These are phyloP conservation scores for Septoria petroselini DNA, from an alignment of 2,329 filamentous ascomycete species.

Conservation along the genomic window DNA sequence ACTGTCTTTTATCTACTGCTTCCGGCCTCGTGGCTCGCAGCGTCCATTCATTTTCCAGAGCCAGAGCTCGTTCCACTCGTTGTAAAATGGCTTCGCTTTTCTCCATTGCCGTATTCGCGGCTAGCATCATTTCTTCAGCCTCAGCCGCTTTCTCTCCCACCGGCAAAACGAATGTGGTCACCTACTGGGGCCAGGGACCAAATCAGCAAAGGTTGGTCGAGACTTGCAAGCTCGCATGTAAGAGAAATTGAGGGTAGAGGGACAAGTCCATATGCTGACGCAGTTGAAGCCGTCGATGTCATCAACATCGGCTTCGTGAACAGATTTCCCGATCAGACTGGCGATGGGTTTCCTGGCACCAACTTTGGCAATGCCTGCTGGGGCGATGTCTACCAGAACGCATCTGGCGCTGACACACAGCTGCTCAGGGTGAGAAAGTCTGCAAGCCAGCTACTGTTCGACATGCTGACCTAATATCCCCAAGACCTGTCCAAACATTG, in stretches of 20 bases:
- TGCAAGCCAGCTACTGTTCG: too few species aligned
- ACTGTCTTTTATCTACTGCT: not conserved
- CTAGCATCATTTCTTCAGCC: slow-evolving; percentile 31
- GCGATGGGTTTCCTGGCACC: slow-evolving; percentile 49
- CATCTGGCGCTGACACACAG: slow-evolving; percentile 16
- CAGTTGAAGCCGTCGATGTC: slow-evolving; percentile 51
- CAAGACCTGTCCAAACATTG: slow-evolving; percentile 32
- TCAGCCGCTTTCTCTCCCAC: slow-evolving; percentile 44
- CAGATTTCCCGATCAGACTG: slow-evolving; percentile 48
- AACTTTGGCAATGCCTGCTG: slow-evolving; percentile 48
- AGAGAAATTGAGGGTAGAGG: not conserved
- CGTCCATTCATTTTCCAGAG: slow-evolving; percentile 18
- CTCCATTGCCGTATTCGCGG: slow-evolving; percentile 8
- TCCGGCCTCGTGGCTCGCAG: slow-evolving; percentile 13
- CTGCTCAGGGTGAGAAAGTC: too few species aligned
- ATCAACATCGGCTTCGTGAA: slow-evolving; percentile 58
- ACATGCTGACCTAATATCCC: too few species aligned
- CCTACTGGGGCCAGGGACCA: slow-evolving; percentile 57
- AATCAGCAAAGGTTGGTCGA: slow-evolving; percentile 49
- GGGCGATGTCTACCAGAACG: slow-evolving; percentile 17
- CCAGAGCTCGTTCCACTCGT: not conserved
- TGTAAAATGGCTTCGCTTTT: slow-evolving; percentile 15
- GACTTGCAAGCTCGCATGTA: slow-evolving; percentile 44
- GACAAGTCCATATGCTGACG: not conserved
- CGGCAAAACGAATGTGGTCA: slow-evolving; percentile 50